These are phyloP conservation scores for Diaporthe sp. DNA, from an alignment of 2,329 filamentous ascomycete genomes.

Conservation along the genomic window DNA sequence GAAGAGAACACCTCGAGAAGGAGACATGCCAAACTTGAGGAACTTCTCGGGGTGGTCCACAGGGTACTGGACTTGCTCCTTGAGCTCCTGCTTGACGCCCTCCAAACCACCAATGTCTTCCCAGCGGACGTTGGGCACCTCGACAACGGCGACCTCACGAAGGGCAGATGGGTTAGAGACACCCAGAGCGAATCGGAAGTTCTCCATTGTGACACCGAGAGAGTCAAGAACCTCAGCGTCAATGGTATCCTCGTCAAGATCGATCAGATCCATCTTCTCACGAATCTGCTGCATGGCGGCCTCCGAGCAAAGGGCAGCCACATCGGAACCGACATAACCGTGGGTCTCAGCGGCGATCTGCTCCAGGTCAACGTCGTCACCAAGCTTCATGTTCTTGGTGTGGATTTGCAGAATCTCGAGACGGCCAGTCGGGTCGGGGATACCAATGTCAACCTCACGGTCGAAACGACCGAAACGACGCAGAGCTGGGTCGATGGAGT, in stretches of 20 bases:
- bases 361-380: conserved; percentile 95
- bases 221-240: conserved; percentile 98
- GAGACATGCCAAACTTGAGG: conserved; percentile 99
- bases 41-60: conserved; percentile 99
- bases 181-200: conserved; percentile 98
- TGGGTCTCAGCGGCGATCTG: conserved; percentile 97
- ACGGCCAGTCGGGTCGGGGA: conserved; percentile 97
- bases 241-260: conserved; percentile 98
- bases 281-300: conserved; percentile 99
- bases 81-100: conserved; percentile 98
- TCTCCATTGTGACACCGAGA: conserved; percentile 98
- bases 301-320: conserved; percentile 98
- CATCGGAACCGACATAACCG: conserved; percentile 98
- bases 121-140: conserved; percentile 99
- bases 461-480: conserved; percentile 99
- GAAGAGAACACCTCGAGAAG: conserved; percentile 97
- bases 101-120: conserved; percentile 99
- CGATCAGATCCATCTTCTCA: conserved; percentile 99
- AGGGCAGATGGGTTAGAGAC: conserved; percentile 99
- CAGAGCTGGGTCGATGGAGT: conserved; percentile 97
- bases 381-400: conserved; percentile 99
- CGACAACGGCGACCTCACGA: conserved; percentile 98
- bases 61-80: conserved; percentile 98
- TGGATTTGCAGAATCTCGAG: conserved; percentile 99
- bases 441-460: conserved; percentile 98